Evolutionary conservation across 257 asterid genomes (phyloP).

Genomic region (Eucommia ulmoides): DNA sequence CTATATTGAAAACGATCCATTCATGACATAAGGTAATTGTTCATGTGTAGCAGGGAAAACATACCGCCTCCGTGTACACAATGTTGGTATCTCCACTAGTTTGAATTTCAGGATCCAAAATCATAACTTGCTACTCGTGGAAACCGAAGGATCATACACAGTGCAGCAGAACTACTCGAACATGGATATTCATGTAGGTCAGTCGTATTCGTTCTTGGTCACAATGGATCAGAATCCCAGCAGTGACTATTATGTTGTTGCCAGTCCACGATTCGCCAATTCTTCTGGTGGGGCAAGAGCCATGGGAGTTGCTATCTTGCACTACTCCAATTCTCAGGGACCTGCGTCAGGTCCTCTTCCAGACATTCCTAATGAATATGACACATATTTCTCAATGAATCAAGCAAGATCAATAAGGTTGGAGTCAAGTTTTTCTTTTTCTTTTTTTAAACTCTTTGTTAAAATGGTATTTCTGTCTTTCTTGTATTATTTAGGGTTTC

Average conservation of each 20-base stretch:
- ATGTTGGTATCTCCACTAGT: constrained; percentile 79
- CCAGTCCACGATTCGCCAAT: constrained; percentile 72
- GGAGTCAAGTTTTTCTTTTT: constrained; percentile 15
- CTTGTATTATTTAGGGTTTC: no score
- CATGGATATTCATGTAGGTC: constrained; percentile 96
- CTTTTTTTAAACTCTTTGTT: no score
- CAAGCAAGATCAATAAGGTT: constrained; percentile 97
- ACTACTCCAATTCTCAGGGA: constrained; percentile 70
- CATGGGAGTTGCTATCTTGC: constrained; percentile 71
- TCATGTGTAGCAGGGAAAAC: constrained; percentile 54
- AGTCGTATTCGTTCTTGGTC: constrained; percentile 85
- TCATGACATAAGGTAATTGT: not conserved
- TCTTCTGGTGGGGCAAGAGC: constrained; percentile 43
- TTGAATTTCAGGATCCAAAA: constrained; percentile 89
- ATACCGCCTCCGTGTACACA: constrained; percentile 79
- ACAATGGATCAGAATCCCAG: constrained; percentile 76
- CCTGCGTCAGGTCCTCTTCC: constrained; percentile 97
- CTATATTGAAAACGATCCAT: not conserved
- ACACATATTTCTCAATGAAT: constrained; percentile 80
- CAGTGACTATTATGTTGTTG: constrained; percentile 79
- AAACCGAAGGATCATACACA: constrained; percentile 94
- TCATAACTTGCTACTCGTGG: constrained; percentile 79
- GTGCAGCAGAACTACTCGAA: constrained; percentile 76
- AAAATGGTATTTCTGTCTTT: no score
- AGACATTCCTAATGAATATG: constrained; percentile 77